Percentiles rank a stretch among this genome's conserved stretches.
These are phyloP conservation scores for Suhomyces sp. DNA, from an alignment of 805 yeast species.

Conservation along the genomic window DNA sequence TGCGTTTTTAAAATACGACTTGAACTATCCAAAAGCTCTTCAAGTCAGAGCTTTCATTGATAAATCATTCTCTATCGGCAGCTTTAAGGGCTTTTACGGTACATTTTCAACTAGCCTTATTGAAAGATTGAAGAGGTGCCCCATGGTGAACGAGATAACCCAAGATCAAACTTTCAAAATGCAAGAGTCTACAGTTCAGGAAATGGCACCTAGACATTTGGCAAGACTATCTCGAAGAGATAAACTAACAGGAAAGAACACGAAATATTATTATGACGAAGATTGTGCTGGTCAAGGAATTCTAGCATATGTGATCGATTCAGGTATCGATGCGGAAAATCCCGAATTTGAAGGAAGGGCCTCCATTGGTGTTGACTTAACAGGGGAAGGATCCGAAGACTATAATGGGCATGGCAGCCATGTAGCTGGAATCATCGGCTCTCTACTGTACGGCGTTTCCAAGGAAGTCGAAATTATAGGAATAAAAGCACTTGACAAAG, in stretches of 20 bases:
- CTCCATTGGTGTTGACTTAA: slow-evolving; percentile 56
- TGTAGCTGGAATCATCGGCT: slow-evolving; percentile 86
- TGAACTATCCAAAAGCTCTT: slow-evolving; percentile 30
- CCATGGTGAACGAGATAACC: slow-evolving; percentile 64
- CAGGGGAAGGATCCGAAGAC: slow-evolving; percentile 64
- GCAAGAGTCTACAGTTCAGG: slow-evolving; percentile 43
- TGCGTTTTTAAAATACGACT: slow-evolving; percentile 45
- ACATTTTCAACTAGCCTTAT: slow-evolving; percentile 49
- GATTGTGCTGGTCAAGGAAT: slow-evolving; percentile 54
- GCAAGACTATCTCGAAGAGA: slow-evolving; percentile 57
- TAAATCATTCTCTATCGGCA: slow-evolving; percentile 62
- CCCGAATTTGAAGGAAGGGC: slow-evolving; percentile 68
- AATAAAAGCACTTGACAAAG: slow-evolving; percentile 66
- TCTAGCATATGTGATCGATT: slow-evolving; percentile 76
- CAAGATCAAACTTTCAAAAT: slow-evolving; percentile 64
- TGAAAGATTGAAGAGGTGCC: slow-evolving; percentile 51
- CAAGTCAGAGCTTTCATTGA: slow-evolving; percentile 49
- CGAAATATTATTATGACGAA: slow-evolving; percentile 48
- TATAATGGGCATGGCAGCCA: slow-evolving; percentile 90
- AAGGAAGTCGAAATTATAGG: slow-evolving; percentile 60
- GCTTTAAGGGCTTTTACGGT: slow-evolving; percentile 69
- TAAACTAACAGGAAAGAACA: slow-evolving; percentile 15
- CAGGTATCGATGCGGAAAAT: slow-evolving; percentile 67
- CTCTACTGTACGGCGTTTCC: slow-evolving; percentile 78
- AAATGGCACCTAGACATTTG: slow-evolving; percentile 61